Evolutionary conservation across 148 eudicot species (phyloP).

Genomic region (Diospyros kaki): DNA sequence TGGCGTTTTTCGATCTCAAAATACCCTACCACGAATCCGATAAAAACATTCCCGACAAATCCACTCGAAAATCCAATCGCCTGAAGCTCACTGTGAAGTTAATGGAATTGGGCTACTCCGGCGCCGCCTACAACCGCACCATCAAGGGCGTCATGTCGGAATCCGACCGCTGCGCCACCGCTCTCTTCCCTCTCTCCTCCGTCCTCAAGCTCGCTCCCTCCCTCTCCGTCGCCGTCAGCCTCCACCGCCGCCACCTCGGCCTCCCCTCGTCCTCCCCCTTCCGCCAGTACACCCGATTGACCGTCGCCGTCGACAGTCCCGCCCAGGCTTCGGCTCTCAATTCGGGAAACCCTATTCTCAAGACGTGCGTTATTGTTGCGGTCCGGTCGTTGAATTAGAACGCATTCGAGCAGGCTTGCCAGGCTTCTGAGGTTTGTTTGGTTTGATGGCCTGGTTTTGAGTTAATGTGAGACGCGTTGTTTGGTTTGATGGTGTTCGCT

Average conservation of each 20-base stretch:
- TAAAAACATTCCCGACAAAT: slow-evolving; percentile 25
- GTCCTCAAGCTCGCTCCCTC: slow-evolving; percentile 35
- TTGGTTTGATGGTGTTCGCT: neutral
- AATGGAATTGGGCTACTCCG: slow-evolving; percentile 76
- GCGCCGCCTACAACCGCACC: slow-evolving; percentile 69
- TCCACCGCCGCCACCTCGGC: slow-evolving; percentile 53
- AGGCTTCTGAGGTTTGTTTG: slow-evolving; percentile 47
- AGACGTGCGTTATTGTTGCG: slow-evolving; percentile 75
- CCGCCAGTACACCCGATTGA: slow-evolving; percentile 73
- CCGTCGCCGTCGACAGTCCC: slow-evolving; percentile 50
- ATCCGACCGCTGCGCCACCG: slow-evolving; percentile 63
- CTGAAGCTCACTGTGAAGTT: slow-evolving; percentile 51
- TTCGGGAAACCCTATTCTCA: slow-evolving; percentile 66
- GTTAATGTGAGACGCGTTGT: neutral
- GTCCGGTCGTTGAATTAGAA: slow-evolving; percentile 71
- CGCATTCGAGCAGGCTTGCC: slow-evolving; percentile 69
- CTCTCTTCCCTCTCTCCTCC: slow-evolving; percentile 60
- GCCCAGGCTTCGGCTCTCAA: slow-evolving; percentile 65
- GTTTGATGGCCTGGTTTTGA: neutral
- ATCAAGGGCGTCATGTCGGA: slow-evolving; percentile 76
- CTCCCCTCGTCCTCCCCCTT: slow-evolving; percentile 39
- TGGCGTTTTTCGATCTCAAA: slow-evolving; percentile 84
- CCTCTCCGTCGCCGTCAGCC: slow-evolving; percentile 43
- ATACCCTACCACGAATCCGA: slow-evolving; percentile 66
- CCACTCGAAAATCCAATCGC: slow-evolving; percentile 40